Percentiles rank a stretch among this genome's conserved stretches.
These are phyloP conservation scores for Colletotrichum neosansevieriae DNA, from an alignment of 2,329 filamentous ascomycete species.

Conservation along the genomic window DNA sequence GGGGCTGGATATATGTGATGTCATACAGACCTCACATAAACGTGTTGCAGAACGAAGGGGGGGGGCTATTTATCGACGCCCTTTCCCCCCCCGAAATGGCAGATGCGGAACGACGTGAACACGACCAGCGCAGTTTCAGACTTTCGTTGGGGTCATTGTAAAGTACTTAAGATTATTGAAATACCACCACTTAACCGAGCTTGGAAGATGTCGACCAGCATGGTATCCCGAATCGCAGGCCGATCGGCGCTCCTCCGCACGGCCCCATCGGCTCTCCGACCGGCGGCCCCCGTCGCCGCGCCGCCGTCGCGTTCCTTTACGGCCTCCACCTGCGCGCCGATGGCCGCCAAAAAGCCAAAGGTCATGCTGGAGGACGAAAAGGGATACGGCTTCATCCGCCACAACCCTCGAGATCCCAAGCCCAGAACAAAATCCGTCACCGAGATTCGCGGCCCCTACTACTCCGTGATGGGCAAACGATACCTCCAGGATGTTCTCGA, in stretches of 20 bases:
- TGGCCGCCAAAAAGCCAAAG: constrained; percentile 13
- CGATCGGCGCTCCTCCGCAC: neutral
- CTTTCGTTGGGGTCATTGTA: too few relatives aligned
- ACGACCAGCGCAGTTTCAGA: too few relatives aligned
- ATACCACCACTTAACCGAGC: too few relatives aligned
- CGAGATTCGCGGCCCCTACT: constrained; percentile 68
- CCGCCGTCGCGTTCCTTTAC: neutral
- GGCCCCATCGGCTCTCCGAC: neutral
- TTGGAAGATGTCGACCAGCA: neutral
- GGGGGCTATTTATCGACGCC: too few relatives aligned
- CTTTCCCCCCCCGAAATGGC: too few relatives aligned
- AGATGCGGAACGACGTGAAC: too few relatives aligned
- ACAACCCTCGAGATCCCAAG: constrained; percentile 61
- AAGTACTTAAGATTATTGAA: too few relatives aligned
- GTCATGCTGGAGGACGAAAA: constrained; percentile 60
- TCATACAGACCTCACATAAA: too few relatives aligned
- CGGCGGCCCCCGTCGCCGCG: neutral
- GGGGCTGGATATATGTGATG: too few relatives aligned
- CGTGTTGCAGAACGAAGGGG: too few relatives aligned
- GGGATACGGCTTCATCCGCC: constrained; percentile 63
- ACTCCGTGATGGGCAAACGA: constrained; percentile 64
- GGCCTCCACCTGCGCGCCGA: neutral
- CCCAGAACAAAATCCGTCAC: constrained; percentile 63
- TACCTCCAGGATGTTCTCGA: constrained; percentile 65
- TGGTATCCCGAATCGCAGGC: neutral